Conservation (phyloP, 345 rosid genomes). For the Acer campestre region DNA sequence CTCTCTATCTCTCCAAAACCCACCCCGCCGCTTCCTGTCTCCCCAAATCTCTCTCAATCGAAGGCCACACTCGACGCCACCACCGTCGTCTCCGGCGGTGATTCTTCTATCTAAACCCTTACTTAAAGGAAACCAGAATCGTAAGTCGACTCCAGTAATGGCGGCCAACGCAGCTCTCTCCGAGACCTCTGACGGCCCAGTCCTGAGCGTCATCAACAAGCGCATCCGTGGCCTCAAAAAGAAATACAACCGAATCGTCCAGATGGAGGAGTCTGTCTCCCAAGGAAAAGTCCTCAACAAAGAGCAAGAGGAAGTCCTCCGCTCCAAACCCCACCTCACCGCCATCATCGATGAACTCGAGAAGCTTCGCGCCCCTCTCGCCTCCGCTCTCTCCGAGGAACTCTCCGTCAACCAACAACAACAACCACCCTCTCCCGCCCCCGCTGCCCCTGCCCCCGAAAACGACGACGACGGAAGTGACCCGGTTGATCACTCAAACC, state of each 20-base stretch:
- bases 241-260: slow-evolving; percentile 76
- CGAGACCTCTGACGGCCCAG: slow-evolving; percentile 70
- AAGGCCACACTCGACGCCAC: neutral
- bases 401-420: slow-evolving; percentile 46
- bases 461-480: neutral
- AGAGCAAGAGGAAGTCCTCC: slow-evolving; percentile 88
- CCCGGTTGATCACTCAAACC: neutral
- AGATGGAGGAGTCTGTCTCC: slow-evolving; percentile 76
- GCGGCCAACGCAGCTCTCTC: slow-evolving; percentile 34
- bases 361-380: slow-evolving; percentile 73
- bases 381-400: slow-evolving; percentile 73
- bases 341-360: slow-evolving; percentile 86
- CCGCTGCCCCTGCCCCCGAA: neutral
- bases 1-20: neutral
- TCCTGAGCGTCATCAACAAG: slow-evolving; percentile 76
- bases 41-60: neutral
- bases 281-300: slow-evolving; percentile 82
- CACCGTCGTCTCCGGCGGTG: slow-evolving; percentile 25
- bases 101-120: neutral
- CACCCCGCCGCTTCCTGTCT: slow-evolving; percentile 18
- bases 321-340: slow-evolving; percentile 67
- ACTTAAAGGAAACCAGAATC: neutral
- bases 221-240: slow-evolving; percentile 93
- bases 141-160: slow-evolving; percentile 16
- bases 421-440: neutral